These are phyloP conservation scores for Geotrichum europaeum DNA, from an alignment of 1,139 yeast species.

Conservation along the genomic window DNA sequence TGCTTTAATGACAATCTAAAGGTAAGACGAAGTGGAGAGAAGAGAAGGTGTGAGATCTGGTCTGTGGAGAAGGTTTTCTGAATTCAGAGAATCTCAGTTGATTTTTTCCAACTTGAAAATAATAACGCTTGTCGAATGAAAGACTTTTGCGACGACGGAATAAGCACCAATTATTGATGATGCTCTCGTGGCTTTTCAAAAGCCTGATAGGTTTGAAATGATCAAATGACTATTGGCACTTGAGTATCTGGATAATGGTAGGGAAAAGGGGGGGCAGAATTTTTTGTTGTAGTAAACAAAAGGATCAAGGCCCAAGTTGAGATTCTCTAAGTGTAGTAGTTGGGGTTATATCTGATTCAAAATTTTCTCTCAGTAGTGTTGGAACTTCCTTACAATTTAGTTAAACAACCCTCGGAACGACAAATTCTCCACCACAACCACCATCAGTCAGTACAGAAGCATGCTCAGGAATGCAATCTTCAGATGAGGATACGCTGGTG, in stretches of 20 bases:
- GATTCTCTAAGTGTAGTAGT: not conserved
- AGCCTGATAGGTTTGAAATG: not conserved
- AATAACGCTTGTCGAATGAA: not conserved
- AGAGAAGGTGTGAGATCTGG: not conserved
- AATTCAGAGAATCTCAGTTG: slow-evolving; percentile 2
- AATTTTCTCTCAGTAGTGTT: not conserved
- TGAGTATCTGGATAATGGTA: not conserved
- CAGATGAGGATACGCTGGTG: not conserved
- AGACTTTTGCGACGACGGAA: not conserved
- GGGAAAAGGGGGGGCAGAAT: not conserved
- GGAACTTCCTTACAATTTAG: not conserved
- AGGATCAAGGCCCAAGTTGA: not conserved
- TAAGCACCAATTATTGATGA: not conserved
- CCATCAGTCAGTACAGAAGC: not conserved
- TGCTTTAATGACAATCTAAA: not conserved
- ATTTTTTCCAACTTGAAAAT: not conserved
- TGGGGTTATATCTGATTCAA: not conserved
- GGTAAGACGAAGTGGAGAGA: not conserved
- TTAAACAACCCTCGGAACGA: not conserved
- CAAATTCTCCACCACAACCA: not conserved
- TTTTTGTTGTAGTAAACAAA: not conserved
- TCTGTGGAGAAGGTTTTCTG: not conserved
- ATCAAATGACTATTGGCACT: not conserved
- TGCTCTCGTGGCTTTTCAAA: not conserved
- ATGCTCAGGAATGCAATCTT: not conserved